Percentiles rank a stretch among this genome's conserved stretches.
Conservation (phyloP, 2,329 filamentous ascomycete species). For the Cladosporium velox region DNA sequence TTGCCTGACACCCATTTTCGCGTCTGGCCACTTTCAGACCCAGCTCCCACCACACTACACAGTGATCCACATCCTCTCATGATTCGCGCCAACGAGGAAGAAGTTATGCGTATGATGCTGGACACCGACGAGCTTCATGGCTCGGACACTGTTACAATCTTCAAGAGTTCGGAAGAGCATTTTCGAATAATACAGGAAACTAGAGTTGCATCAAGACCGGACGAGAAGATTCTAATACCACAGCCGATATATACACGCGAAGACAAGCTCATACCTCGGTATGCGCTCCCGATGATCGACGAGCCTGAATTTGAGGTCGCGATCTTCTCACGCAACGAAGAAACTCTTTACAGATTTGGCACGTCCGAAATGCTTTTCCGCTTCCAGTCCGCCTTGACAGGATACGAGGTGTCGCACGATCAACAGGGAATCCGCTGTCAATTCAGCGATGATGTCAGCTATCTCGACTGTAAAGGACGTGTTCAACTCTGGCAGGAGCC, state of each 20-base stretch:
- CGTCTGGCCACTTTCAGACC: neutral
- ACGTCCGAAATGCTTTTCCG: slow-evolving; percentile 23
- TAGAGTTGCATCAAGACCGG: slow-evolving; percentile 19
- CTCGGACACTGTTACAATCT: slow-evolving; percentile 25
- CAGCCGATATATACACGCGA: slow-evolving; percentile 22
- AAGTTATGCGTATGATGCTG: slow-evolving; percentile 22
- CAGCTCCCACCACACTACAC: neutral
- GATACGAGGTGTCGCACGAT: slow-evolving; percentile 29
- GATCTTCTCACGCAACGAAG: slow-evolving; percentile 28
- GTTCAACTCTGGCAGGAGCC: neutral
- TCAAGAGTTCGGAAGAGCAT: slow-evolving; percentile 25
- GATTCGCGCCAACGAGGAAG: slow-evolving; percentile 24
- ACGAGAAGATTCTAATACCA: slow-evolving; percentile 23
- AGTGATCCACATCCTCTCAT: slow-evolving; percentile 25
- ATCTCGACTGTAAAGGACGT: slow-evolving; percentile 21
- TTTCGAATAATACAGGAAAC: slow-evolving; percentile 28
- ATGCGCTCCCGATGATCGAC: slow-evolving; percentile 25
- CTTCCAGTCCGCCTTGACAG: slow-evolving; percentile 29
- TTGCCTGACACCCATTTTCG: slow-evolving; percentile 18
- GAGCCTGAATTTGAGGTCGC: slow-evolving; percentile 25
- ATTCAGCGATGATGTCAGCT: slow-evolving; percentile 24
- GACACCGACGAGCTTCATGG: slow-evolving; percentile 8
- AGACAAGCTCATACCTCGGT: slow-evolving; percentile 28
- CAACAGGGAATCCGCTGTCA: slow-evolving; percentile 24
- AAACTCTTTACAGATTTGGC: slow-evolving; percentile 26